Evolutionary conservation across 2,329 filamentous ascomycete species (phyloP), one percentile per base, ranked within the genome.

Genomic region (Hansfordia pulvinata): DNA sequence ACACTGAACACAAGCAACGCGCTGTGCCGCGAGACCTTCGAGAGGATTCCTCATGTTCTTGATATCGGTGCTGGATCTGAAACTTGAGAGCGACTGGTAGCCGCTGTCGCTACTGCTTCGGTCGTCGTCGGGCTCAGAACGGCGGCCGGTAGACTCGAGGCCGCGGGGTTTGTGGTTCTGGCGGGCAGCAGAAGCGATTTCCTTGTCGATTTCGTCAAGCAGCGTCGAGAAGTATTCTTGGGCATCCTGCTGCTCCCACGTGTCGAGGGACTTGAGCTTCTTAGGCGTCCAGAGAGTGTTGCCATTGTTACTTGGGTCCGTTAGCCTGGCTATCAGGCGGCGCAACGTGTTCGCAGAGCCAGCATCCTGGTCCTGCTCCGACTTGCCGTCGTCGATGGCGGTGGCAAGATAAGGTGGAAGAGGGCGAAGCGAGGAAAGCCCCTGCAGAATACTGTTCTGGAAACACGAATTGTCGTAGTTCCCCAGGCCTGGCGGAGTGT

Each of bases 391-490:
- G n/a, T 49, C 42, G 4, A 47, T 24, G 2, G 56, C 52, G 7
- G 50, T 54, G 2, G 56, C 57, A 6, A 93, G 63, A 42, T 84
- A 90, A 3, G 56, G 56, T 15, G 69, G 66, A 17, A 96, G 58
- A 4, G 76, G 68, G 11, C 68, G 64, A 17, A 96, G 60, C 4
- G 86, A 78, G 2, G 86, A 76, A 21, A 96, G 59, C 6, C 77
- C 76, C 49, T 93, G 85, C 8, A 98, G 71, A 12, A 94, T 77
- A 46, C 86, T 94, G 52, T 98, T 98, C 52, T 96, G 90, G 50
- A 93, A 98, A 58, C 90, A 96, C 2, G 85, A 93, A 48, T 94
- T 93, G 56, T 93, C 83, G 57, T 76, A 77, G 49, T 98, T 98
- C 8, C 83, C 84, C 28, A 96, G 57, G 0, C 90, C 90, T 2